phyloP scores from a whole-genome alignment of 75 land plant species.

The Picea sitchensis region DNA sequence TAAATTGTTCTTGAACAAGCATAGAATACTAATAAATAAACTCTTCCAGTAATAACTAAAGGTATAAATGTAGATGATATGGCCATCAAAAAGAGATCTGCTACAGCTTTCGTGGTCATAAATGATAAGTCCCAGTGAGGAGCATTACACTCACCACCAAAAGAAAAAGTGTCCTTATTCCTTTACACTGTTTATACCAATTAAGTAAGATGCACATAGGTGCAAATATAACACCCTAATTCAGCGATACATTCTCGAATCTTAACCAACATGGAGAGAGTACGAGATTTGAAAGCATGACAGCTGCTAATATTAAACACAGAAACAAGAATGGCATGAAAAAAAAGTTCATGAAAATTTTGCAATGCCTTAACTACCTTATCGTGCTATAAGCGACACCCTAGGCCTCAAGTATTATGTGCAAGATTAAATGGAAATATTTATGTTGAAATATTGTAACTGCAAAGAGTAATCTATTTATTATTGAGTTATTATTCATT shows the following conservation, averaged over 20 bases:
- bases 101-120: neutral
- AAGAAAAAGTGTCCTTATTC: neutral
- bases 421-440: too few species aligned
- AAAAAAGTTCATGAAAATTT: too few species aligned
- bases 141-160: neutral
- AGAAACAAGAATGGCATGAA: too few species aligned
- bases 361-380: too few species aligned
- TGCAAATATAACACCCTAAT: neutral
- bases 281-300: neutral
- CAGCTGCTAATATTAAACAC: too few species aligned
- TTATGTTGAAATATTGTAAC: too few species aligned
- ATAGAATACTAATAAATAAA: neutral
- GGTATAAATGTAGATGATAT: neutral
- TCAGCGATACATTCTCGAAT: neutral
- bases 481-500: too few species aligned
- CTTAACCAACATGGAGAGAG: neutral
- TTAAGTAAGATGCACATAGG: neutral
- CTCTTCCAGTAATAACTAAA: neutral
- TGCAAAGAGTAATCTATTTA: too few species aligned
- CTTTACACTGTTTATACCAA: neutral
- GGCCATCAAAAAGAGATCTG: neutral
- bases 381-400: too few species aligned
- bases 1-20: neutral
- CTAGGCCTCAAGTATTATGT: too few species aligned
- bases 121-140: too few species aligned